phyloP scores from a whole-genome alignment of 371 early-diverging fungal genomes.

The Zancudomyces culisetae region DNA sequence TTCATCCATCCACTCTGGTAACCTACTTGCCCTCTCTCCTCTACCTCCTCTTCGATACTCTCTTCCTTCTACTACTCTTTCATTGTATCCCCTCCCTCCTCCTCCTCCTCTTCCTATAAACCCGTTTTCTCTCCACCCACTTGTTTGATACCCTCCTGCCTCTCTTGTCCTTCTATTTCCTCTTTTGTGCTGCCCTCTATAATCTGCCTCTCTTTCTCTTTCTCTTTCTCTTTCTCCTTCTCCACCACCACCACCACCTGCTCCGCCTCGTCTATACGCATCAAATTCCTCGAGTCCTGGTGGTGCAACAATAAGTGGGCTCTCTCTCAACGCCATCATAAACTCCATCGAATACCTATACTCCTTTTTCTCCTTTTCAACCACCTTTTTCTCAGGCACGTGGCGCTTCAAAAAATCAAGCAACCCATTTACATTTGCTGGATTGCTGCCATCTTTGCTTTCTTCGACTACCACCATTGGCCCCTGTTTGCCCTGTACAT shows the following conservation, averaged over 20 bases:
- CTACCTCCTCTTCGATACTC: background rate
- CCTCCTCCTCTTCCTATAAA: too few relatives aligned
- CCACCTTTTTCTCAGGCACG: background rate
- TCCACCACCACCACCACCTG: background rate
- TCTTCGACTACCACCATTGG: too few relatives aligned
- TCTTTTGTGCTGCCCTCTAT: too few relatives aligned
- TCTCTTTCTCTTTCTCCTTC: too few relatives aligned
- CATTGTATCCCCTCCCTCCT: too few relatives aligned
- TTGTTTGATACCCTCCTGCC: too few relatives aligned
- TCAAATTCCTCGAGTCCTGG: background rate
- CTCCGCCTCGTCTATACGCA: background rate
- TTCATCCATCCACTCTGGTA: slow-evolving; percentile 22
- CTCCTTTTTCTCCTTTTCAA: too few relatives aligned
- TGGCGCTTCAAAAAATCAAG: too few relatives aligned
- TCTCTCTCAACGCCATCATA: background rate
- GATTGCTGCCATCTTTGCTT: background rate
- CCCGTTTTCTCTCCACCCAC: too few relatives aligned
- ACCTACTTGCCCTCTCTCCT: background rate
- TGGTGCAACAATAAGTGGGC: background rate
- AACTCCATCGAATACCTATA: background rate
- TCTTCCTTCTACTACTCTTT: background rate
- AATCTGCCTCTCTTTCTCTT: too few relatives aligned
- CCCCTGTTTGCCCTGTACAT: background rate
- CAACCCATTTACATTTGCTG: background rate
- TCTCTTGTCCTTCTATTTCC: too few relatives aligned